phyloP scores from a whole-genome alignment of 805 yeast genomes.

The Teunomyces pallodes region DNA sequence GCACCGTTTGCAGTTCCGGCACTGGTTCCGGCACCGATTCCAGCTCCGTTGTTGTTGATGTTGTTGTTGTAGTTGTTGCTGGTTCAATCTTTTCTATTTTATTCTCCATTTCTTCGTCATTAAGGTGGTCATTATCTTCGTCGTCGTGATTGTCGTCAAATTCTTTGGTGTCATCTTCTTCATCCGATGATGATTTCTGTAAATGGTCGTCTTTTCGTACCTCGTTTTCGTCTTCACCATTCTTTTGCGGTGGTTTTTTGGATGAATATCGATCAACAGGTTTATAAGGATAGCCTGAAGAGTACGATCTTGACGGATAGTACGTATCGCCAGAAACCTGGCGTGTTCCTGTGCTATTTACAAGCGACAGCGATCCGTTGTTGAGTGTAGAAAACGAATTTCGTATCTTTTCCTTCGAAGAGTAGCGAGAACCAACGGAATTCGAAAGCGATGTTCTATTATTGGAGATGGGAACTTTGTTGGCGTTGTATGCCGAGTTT shows the following conservation, averaged over 20 bases:
- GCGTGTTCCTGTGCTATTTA: slow-evolving; percentile 17
- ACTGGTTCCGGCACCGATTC: neutral
- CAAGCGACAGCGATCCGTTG: slow-evolving; percentile 16
- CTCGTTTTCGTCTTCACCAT: slow-evolving; percentile 1
- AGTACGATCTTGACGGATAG: slow-evolving; percentile 19
- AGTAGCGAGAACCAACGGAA: slow-evolving; percentile 20
- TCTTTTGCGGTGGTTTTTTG: neutral
- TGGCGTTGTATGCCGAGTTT: slow-evolving; percentile 9
- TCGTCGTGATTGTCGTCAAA: slow-evolving; percentile 1
- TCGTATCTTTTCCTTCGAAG: slow-evolving; percentile 21
- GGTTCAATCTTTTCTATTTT: neutral
- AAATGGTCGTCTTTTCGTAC: slow-evolving; percentile 2
- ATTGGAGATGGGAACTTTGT: slow-evolving; percentile 11
- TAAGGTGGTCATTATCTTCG: slow-evolving; percentile 5
- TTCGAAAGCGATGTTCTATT: slow-evolving; percentile 23
- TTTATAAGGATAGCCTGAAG: neutral
- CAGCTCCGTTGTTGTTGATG: no score
- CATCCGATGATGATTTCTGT: slow-evolving; percentile 5
- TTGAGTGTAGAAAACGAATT: slow-evolving; percentile 6
- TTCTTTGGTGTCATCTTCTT: slow-evolving; percentile 6
- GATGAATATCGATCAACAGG: slow-evolving; percentile 3
- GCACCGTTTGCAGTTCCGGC: neutral
- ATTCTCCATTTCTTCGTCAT: slow-evolving; percentile 4
- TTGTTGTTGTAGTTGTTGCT: neutral
- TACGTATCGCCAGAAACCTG: slow-evolving; percentile 23